phyloP scores from a whole-genome alignment of 2,329 filamentous ascomycete species.

The Myriosclerotinia curreyana region DNA sequence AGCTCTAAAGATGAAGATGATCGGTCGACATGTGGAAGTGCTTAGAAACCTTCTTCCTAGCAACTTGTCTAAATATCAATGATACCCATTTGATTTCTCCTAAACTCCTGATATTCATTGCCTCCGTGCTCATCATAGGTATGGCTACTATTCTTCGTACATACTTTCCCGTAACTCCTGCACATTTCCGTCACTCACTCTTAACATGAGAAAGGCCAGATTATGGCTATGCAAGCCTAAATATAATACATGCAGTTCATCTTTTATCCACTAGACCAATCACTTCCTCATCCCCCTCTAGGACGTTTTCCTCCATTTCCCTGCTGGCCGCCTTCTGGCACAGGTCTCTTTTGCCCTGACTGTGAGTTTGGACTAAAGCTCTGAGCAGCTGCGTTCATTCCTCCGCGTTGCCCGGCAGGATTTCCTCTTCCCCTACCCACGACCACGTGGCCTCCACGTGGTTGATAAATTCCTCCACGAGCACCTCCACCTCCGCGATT shows the following conservation, averaged over 20 bases:
- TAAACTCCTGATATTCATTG: conserved; percentile 15
- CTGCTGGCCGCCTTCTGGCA: conserved; percentile 37
- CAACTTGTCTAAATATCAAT: conserved; percentile 44
- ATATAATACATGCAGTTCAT: conserved; percentile 35
- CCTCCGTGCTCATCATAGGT: conserved; percentile 7
- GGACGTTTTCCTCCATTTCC: conserved; percentile 46
- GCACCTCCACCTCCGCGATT: conserved; percentile 28
- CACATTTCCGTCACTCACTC: neutral
- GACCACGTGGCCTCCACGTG: conserved; percentile 27
- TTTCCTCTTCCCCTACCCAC: conserved; percentile 36
- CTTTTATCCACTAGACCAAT: conserved; percentile 25
- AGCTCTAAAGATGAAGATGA: conserved; percentile 60
- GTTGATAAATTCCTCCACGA: conserved; percentile 25
- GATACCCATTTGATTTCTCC: conserved; percentile 22
- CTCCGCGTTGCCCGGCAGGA: conserved; percentile 31
- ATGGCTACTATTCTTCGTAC: conserved; percentile 22
- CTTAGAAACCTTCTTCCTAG: conserved; percentile 64
- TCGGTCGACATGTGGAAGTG: conserved; percentile 66
- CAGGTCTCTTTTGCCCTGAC: conserved; percentile 36
- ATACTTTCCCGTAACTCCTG: conserved; percentile 20
- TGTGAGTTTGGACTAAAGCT: conserved; percentile 34
- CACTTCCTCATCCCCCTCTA: conserved; percentile 40
- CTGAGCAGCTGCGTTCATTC: conserved; percentile 38
- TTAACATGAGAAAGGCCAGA: conserved; percentile 33
- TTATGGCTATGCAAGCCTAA: conserved; percentile 31